Percentiles rank a stretch among this genome's conserved stretches.
phyloP scores from a whole-genome alignment of 2,329 filamentous ascomycete species.

The Aspergillus piperis region DNA sequence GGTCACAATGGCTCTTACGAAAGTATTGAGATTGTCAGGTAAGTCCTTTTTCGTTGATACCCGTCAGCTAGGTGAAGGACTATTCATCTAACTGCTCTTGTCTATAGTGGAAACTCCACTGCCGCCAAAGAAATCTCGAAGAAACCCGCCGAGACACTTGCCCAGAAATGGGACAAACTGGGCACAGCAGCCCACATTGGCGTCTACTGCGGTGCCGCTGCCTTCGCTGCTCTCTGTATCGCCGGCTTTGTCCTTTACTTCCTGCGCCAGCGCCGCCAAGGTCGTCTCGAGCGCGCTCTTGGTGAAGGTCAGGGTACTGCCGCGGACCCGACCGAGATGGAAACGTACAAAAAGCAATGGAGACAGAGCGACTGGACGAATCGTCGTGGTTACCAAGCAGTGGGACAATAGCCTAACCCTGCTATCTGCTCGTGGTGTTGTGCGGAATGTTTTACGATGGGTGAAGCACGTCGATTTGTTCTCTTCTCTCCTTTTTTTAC shows the following conservation, averaged over 20 bases:
- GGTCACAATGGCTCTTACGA: neutral
- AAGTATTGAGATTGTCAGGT: neutral
- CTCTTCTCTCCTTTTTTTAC: neutral
- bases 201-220: neutral
- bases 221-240: neutral
- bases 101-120: neutral
- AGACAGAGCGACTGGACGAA: neutral
- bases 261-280: neutral
- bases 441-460: neutral
- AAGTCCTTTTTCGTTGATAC: neutral
- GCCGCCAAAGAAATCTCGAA: neutral
- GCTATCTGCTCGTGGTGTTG: neutral
- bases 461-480: neutral
- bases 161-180: neutral
- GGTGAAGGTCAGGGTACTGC: neutral
- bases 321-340: neutral
- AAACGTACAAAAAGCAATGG: neutral
- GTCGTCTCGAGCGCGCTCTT: neutral
- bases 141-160: neutral
- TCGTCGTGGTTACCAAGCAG: neutral
- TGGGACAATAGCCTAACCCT: neutral
- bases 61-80: neutral
- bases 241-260: neutral
- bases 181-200: neutral
- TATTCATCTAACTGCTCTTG: too few relatives aligned